A percentile compares a stretch with the other conserved stretches of the same genome.
These are phyloP conservation scores for Alisma plantagoaquatica DNA, from an alignment of 106 monocot species.

Conservation along the genomic window DNA sequence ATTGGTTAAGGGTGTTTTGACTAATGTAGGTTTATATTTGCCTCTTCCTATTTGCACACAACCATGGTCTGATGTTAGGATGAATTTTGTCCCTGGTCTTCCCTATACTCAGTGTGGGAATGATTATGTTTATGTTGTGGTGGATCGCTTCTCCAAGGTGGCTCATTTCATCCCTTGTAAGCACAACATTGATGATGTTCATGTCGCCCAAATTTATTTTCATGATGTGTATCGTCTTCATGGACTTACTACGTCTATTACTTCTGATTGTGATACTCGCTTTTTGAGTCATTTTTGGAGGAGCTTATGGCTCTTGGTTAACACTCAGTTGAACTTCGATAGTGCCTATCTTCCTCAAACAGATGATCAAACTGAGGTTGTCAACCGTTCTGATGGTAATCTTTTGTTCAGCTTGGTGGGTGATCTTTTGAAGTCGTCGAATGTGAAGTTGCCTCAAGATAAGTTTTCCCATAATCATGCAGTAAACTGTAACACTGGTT, in stretches of 20 bases:
- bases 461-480: too few species aligned
- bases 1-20: too few species aligned
- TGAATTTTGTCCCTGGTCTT: slow-evolving; percentile 3
- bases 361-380: slow-evolving; percentile 2
- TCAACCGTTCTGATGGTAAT: background rate
- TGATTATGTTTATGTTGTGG: background rate
- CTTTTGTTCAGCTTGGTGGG: background rate
- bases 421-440: background rate
- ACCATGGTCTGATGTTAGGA: background rate
- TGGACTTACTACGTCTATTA: background rate
- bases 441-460: background rate
- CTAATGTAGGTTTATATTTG: too few species aligned
- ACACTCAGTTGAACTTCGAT: background rate
- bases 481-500: too few species aligned
- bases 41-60: too few species aligned
- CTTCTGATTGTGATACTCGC: background rate
- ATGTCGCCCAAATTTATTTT: background rate
- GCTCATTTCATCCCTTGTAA: background rate
- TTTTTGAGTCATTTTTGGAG: too few species aligned
- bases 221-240: background rate
- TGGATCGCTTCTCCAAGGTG: background rate
- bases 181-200: background rate
- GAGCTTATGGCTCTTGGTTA: background rate
- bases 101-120: background rate
- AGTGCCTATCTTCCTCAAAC: background rate